Evolutionary conservation across 164 flowering plant species (phyloP).

Genomic region (Vitis rupestris): DNA sequence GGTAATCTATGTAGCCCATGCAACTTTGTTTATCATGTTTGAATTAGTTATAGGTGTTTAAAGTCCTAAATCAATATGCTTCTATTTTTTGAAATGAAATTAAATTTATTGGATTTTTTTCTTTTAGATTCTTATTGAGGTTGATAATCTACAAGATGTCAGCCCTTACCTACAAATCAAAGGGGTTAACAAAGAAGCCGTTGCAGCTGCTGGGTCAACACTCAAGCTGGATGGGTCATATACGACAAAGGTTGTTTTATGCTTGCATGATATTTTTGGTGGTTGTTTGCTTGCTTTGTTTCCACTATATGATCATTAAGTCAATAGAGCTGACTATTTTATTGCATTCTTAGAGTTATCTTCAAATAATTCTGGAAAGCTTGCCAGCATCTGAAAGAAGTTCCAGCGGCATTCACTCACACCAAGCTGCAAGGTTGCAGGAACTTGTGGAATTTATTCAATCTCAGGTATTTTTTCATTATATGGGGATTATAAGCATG

Average conservation of each 20-base stretch:
- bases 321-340: conserved; percentile 2
- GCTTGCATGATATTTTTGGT: background rate
- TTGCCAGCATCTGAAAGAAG: conserved; percentile 65
- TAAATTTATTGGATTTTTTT: conserved; percentile 3
- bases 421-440: conserved; percentile 86
- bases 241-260: conserved; percentile 87
- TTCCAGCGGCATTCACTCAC: conserved; percentile 69
- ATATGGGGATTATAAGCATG: background rate
- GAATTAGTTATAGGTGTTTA: background rate
- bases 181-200: conserved; percentile 87
- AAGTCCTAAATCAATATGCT: conserved; percentile 1
- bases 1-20: background rate
- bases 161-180: conserved; percentile 89
- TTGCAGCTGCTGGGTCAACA: conserved; percentile 79
- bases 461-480: conserved; percentile 67
- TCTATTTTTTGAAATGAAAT: conserved; percentile 1
- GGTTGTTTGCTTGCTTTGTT: background rate
- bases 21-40: background rate
- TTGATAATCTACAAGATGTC: conserved; percentile 89
- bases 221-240: conserved; percentile 87
- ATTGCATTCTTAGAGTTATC: conserved; percentile 63
- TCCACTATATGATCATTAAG: no score
- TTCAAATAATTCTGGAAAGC: conserved; percentile 82
- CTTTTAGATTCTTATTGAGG: conserved; percentile 83
- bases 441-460: conserved; percentile 87